A percentile compares a stretch with the other conserved stretches of the same genome.
Evolutionary conservation across 1,284 basidiomycete genomes (phyloP).

Genomic region (Ustilago bromivora): DNA sequence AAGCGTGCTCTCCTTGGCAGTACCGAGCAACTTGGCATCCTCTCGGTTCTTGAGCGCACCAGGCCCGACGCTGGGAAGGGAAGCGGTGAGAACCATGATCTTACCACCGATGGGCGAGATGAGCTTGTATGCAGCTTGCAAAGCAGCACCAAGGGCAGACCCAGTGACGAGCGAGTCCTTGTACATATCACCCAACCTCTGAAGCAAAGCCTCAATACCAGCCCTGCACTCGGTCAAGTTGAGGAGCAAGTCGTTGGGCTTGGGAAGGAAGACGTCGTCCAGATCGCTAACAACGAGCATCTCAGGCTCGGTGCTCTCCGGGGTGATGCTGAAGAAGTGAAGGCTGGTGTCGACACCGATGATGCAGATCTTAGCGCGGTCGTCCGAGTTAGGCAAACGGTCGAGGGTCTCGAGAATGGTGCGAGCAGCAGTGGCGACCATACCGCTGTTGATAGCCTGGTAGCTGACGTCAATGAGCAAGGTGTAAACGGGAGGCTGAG

Average conservation of each 20-base stretch:
- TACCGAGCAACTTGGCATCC: slow-evolving; percentile 95
- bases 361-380: slow-evolving; percentile 90
- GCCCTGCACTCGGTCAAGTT: slow-evolving; percentile 88
- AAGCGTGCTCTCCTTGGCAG: slow-evolving; percentile 78
- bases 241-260: slow-evolving; percentile 93
- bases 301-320: slow-evolving; percentile 83
- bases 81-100: slow-evolving; percentile 88
- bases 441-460: slow-evolving; percentile 80
- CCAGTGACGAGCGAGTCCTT: slow-evolving; percentile 90
- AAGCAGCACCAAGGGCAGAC: slow-evolving; percentile 92
- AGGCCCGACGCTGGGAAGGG: slow-evolving; percentile 86
- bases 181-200: slow-evolving; percentile 93
- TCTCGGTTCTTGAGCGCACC: slow-evolving; percentile 95
- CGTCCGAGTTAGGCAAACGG: slow-evolving; percentile 93
- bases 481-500: slow-evolving; percentile 95
- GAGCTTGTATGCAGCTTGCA: slow-evolving; percentile 95
- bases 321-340: slow-evolving; percentile 92
- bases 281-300: slow-evolving; percentile 98
- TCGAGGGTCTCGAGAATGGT: slow-evolving; percentile 95
- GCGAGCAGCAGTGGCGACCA: slow-evolving; percentile 96
- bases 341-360: slow-evolving; percentile 92
- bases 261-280: slow-evolving; percentile 96
- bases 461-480: slow-evolving; percentile 98
- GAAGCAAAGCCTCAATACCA: slow-evolving; percentile 84
- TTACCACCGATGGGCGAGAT: slow-evolving; percentile 95